Base-by-base conservation (phyloP, 495 filamentous ascomycete genomes). In the Podospora pseudocomata region DNA sequence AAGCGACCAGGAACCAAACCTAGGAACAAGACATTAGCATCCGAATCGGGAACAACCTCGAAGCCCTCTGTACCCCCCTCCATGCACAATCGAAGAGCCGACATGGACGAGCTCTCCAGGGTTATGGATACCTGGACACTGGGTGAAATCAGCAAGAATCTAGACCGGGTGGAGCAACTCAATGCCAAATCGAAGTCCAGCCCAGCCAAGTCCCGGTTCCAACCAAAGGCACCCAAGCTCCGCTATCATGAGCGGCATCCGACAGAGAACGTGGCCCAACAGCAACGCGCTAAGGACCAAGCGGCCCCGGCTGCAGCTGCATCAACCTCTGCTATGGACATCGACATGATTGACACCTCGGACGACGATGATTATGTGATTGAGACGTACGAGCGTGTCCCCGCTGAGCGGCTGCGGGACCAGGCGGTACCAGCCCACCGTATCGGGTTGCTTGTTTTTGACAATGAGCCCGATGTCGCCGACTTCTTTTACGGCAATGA, bases 381-480 rank as follows among this genome's bases (percentile, higher is more conserved):
- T 27, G 85, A 87, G 58, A 84, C 81, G 5, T 87, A 86, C 69
- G 76, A 85, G 58, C 83, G 84, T 15, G 76, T 86, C 13, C 83
- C 85, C 13, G 80, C 76, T 3, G 79, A 81, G 58, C 78, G 77
- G 13, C 70, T 87, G 34, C 77, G 75, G 32, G 75, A 79, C 26
- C 68, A 79, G 34, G 68, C 49, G 15, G 77, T 81, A 11, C 71
- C 74, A 7, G 70, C 78, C 0, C 75, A 81, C 26, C 78, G 74
- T 13, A 75, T 86, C 4, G 85, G 85, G 26, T 67, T 86, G 11
- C 74, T 87, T 39, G 80, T 87, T 15, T 78, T 87, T 27, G 83
- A 87, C 27, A 79, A 76, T 5, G 83, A 85, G 62, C 79, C 79
- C 2, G 84, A 87, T n/a, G 75, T 67, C 60, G 65, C 77, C 13